Conservation (phyloP, 1,284 basidiomycete genomes). For the Ceratobasidium sp. region DNA sequence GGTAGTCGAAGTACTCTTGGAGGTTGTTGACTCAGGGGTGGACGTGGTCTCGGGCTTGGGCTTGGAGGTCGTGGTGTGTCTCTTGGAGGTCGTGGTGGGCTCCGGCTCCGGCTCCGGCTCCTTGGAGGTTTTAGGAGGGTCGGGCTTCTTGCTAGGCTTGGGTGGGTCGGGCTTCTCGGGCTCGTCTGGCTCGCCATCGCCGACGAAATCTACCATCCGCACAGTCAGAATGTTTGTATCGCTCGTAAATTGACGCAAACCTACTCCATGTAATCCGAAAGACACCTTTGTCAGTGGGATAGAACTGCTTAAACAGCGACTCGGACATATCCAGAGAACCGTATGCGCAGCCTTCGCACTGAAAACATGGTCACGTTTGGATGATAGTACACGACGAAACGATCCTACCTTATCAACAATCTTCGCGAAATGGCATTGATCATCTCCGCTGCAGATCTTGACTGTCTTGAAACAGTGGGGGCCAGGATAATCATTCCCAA, state of each 20-base stretch:
- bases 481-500: slow-evolving; percentile 53
- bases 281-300: slow-evolving; percentile 38
- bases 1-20: slow-evolving; percentile 18
- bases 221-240: neutral
- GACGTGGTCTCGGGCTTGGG: slow-evolving; percentile 34
- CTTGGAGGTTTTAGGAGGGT: slow-evolving; percentile 29
- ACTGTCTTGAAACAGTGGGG: slow-evolving; percentile 62
- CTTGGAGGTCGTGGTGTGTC: slow-evolving; percentile 24
- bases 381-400: neutral
- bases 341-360: slow-evolving; percentile 48
- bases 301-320: slow-evolving; percentile 47
- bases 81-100: slow-evolving; percentile 14
- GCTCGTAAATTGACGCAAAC: neutral
- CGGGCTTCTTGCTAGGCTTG: slow-evolving; percentile 30
- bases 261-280: slow-evolving; percentile 49
- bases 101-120: slow-evolving; percentile 25
- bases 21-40: slow-evolving; percentile 21
- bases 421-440: slow-evolving; percentile 57
- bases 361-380: neutral
- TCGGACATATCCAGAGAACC: slow-evolving; percentile 49
- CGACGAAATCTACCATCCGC: slow-evolving; percentile 36
- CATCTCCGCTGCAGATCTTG: slow-evolving; percentile 61
- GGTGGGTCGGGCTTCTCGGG: slow-evolving; percentile 21
- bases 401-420: slow-evolving; percentile 58
- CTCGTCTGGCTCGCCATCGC: slow-evolving; percentile 27